phyloP scores from a whole-genome alignment of 2,329 filamentous ascomycete species.

The Beauveria sp. region DNA sequence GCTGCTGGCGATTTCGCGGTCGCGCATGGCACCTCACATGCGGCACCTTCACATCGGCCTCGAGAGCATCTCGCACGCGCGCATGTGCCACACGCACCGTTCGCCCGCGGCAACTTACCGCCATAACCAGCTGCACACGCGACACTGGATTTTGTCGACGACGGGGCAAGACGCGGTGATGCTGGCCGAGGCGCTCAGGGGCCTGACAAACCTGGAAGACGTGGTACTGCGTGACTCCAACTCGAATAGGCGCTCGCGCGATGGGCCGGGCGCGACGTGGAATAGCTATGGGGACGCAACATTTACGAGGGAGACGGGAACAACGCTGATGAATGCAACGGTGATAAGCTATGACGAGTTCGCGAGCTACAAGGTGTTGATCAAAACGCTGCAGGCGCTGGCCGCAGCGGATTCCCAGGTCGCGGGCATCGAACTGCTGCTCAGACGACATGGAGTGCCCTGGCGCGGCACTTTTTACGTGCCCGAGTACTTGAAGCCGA shows the following conservation, averaged over 20 bases:
- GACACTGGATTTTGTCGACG: conserved; percentile 21
- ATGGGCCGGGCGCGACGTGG: conserved; percentile 38
- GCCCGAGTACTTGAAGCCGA: conserved; percentile 28
- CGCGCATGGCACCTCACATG: conserved; percentile 31
- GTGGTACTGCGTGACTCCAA: conserved; percentile 54
- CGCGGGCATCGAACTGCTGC: conserved; percentile 36
- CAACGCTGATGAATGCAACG: not conserved
- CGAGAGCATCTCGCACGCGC: conserved; percentile 2
- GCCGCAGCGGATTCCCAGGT: conserved; percentile 30
- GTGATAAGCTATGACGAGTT: not conserved
- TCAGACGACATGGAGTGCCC: conserved; percentile 9
- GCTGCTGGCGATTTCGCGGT: conserved; percentile 45
- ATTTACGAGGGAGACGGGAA: not conserved
- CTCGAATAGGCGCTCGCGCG: conserved; percentile 40
- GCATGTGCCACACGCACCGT: conserved; percentile 3
- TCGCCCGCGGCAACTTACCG: not conserved
- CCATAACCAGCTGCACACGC: conserved; percentile 3
- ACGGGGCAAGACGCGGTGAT: conserved; percentile 44
- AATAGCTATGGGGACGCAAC: conserved; percentile 45
- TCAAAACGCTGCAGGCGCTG: conserved; percentile 33
- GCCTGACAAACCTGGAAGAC: conserved; percentile 45
- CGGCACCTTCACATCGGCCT: conserved; percentile 25
- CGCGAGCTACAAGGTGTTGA: conserved; percentile 22
- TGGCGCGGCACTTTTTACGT: conserved; percentile 39
- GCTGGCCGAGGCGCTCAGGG: conserved; percentile 47